Evolutionary conservation across 257 asterid species (phyloP).

Genomic region (Solanum medicagineum): DNA sequence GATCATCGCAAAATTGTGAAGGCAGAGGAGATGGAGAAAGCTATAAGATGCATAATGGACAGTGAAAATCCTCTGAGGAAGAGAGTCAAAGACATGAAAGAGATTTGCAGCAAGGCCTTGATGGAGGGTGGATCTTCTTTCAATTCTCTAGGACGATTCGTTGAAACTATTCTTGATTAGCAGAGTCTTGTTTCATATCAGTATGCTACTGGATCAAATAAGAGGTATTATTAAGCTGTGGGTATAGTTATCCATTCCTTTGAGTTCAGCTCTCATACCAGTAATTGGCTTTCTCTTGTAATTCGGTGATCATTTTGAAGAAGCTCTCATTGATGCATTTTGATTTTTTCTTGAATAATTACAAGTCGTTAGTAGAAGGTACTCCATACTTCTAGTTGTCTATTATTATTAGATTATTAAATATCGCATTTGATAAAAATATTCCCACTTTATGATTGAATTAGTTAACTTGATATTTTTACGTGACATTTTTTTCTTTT

Average conservation of each 20-base stretch:
- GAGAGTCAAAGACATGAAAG: not conserved
- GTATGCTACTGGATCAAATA: not conserved
- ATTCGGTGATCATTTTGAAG: too few relatives aligned
- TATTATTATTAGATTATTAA: too few relatives aligned
- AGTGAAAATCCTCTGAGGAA: not conserved
- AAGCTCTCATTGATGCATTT: too few relatives aligned
- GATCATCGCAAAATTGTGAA: not conserved
- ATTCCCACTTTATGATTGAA: too few relatives aligned
- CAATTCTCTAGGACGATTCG: not conserved
- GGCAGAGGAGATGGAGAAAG: constrained; percentile 2
- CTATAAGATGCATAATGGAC: not conserved
- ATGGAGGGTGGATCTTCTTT: constrained; percentile 2
- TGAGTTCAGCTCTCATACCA: too few relatives aligned
- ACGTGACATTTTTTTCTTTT: fast-evolving
- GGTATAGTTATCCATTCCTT: not conserved
- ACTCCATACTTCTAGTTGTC: too few relatives aligned
- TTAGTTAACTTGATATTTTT: too few relatives aligned
- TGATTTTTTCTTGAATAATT: too few relatives aligned
- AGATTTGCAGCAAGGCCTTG: not conserved
- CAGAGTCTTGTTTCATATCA: not conserved
- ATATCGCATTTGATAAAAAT: too few relatives aligned
- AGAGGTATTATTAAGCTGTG: not conserved
- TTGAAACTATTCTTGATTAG: not conserved
- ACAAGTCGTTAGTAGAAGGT: too few relatives aligned
- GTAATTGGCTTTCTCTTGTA: too few relatives aligned